phyloP scores from a whole-genome alignment of 2,329 filamentous ascomycete species.

The Esteya vermicola region DNA sequence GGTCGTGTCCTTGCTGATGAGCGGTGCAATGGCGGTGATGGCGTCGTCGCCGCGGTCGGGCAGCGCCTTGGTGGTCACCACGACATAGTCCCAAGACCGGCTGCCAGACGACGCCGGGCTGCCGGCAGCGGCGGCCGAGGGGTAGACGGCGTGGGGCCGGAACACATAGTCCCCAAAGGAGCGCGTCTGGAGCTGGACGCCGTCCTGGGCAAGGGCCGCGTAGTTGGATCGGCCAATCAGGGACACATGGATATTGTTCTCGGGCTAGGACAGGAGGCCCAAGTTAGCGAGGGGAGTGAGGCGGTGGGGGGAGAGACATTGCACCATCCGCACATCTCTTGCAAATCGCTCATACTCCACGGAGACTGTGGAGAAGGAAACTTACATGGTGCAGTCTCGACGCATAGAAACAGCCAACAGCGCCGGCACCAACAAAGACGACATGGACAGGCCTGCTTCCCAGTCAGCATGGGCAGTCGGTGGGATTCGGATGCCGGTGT shows the following conservation, averaged over 20 bases:
- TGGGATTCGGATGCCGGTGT: too few species aligned
- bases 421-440: slow-evolving; percentile 56
- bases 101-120: too few species aligned
- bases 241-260: slow-evolving; percentile 43
- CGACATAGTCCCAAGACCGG: slow-evolving; percentile 50
- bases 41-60: slow-evolving; percentile 50
- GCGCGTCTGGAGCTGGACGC: slow-evolving; percentile 50
- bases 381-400: slow-evolving; percentile 48
- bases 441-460: slow-evolving; percentile 34
- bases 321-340: too few species aligned
- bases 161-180: slow-evolving; percentile 56
- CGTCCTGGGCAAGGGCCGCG: slow-evolving; percentile 41
- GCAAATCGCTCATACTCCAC: too few species aligned
- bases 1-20: slow-evolving; percentile 37
- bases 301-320: too few species aligned
- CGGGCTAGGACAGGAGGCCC: slow-evolving; percentile 21
- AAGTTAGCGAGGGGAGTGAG: too few species aligned
- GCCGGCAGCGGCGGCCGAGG: slow-evolving; percentile 35
- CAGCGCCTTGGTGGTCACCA: slow-evolving; percentile 58
- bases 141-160: slow-evolving; percentile 45
- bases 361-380: too few species aligned
- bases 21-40: slow-evolving; percentile 42
- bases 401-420: slow-evolving; percentile 60
- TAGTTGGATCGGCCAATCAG: slow-evolving; percentile 66
- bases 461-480: background rate